These are phyloP conservation scores for Zygosaccharomyces sapae DNA, from an alignment of 1,139 yeast genomes.

Conservation along the genomic window DNA sequence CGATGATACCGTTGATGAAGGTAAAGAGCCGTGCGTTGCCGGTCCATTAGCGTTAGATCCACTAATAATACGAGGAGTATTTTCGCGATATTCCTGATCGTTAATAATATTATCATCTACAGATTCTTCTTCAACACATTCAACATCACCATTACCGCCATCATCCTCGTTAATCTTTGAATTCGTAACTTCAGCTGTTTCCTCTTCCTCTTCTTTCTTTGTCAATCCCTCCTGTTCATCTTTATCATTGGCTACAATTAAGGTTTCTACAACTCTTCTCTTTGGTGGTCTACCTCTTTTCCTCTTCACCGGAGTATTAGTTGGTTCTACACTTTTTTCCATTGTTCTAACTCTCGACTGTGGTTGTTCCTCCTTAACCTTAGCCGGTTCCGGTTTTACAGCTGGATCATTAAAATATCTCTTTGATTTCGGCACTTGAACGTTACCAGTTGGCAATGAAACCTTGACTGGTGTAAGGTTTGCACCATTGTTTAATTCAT, in stretches of 20 bases:
- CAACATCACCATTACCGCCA: conserved; percentile 6
- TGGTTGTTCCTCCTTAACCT: conserved; percentile 2
- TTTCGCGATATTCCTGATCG: conserved; percentile 2
- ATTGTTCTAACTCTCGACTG: neutral
- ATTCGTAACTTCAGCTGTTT: neutral
- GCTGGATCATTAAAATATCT: conserved; percentile 38
- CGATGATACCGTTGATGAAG: conserved; percentile 12
- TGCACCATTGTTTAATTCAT: conserved; percentile 4
- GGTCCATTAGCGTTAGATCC: neutral
- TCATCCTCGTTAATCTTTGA: conserved; percentile 8
- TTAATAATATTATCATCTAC: conserved; percentile 4
- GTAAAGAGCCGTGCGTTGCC: conserved; percentile 6
- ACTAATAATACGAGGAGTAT: neutral
- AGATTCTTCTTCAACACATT: conserved; percentile 7
- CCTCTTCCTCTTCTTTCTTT: conserved; percentile 11
- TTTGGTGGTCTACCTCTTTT: conserved; percentile 37
- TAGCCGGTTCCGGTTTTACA: conserved; percentile 6
- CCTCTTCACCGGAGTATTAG: conserved; percentile 17
- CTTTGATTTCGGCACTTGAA: conserved; percentile 32
- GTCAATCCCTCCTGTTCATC: conserved; percentile 2
- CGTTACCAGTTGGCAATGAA: conserved; percentile 30
- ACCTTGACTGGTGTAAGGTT: conserved; percentile 15
- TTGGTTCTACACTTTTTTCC: conserved; percentile 5
- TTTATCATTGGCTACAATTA: conserved; percentile 11
- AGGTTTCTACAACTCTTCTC: conserved; percentile 30